Evolutionary conservation across 768 basidiomycete genomes (phyloP).

Genomic region (Suillus weaverae): DNA sequence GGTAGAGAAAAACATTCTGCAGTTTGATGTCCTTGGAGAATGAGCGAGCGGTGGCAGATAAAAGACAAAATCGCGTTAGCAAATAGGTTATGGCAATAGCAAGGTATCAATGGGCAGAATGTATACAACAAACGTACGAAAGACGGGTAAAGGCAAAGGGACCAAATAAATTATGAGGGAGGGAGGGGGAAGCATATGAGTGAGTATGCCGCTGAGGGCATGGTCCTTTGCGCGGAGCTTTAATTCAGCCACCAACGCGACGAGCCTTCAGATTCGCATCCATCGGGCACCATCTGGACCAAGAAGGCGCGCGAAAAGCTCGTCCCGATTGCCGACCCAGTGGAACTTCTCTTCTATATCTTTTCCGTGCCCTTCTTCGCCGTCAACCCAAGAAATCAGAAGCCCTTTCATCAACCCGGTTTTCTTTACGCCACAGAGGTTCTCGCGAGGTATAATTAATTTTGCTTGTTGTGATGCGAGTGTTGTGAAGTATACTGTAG

Average conservation of each 20-base stretch:
- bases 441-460: conserved; percentile 44
- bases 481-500: conserved; percentile 54
- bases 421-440: conserved; percentile 59
- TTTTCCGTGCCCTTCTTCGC: conserved; percentile 28
- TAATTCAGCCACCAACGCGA: conserved; percentile 10
- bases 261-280: conserved; percentile 41
- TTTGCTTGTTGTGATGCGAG: conserved; percentile 47
- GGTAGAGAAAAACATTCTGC: conserved; percentile 80
- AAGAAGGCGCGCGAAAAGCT: conserved; percentile 64
- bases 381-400: conserved; percentile 43
- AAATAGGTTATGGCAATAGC: conserved; percentile 9
- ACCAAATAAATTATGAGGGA: conserved; percentile 3
- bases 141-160: conserved; percentile 7
- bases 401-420: conserved; percentile 54
- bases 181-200: conserved; percentile 6
- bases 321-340: conserved; percentile 64
- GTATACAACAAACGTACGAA: conserved; percentile 4
- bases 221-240: conserved; percentile 5
- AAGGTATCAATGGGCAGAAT: neutral
- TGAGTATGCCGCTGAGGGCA: neutral
- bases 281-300: conserved; percentile 50
- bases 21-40: conserved; percentile 3
- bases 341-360: conserved; percentile 54
- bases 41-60: neutral
- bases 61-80: conserved; percentile 1